A percentile compares a stretch with the other conserved stretches of the same genome.
These are phyloP conservation scores for Metschnikowia peoriensis DNA, from an alignment of 805 yeast species.

Conservation along the genomic window DNA sequence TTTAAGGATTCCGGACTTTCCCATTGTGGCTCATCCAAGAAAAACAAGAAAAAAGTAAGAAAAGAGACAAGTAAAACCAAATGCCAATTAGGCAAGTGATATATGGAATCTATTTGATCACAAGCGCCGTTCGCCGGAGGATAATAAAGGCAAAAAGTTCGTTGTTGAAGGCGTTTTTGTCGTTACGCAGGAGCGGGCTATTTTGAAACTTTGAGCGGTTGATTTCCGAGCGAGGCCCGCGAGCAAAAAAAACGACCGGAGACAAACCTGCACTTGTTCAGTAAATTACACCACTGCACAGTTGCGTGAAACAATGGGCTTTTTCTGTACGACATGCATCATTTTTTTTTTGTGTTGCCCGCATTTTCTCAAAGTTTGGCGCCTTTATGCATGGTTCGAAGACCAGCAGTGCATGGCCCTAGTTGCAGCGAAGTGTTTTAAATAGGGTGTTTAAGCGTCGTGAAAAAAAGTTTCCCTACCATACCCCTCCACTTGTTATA, in stretches of 20 bases:
- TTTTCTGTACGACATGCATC: constrained; percentile 11
- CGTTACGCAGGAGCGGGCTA: neutral
- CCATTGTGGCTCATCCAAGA: neutral
- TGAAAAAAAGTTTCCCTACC: neutral
- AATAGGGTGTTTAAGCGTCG: neutral
- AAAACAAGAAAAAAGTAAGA: neutral
- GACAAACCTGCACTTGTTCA: neutral
- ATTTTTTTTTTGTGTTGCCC: neutral
- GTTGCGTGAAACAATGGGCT: neutral
- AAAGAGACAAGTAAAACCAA: neutral
- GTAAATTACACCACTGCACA: neutral
- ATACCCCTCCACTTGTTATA: neutral
- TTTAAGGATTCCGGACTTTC: neutral
- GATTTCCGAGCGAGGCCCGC: neutral
- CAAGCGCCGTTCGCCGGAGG: neutral
- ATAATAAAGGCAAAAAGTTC: neutral
- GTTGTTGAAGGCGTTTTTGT: neutral
- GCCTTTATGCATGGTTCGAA: constrained; percentile 10
- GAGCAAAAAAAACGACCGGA: neutral
- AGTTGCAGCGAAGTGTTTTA: constrained; percentile 4
- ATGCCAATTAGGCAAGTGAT: neutral
- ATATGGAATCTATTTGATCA: neutral
- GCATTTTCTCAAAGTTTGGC: constrained; percentile 7
- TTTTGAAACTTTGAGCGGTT: neutral
- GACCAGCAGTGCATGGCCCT: constrained; percentile 10